Base-by-base conservation (phyloP, 2,329 filamentous ascomycete species). In the Ophiosphaerella korrae region DNA sequence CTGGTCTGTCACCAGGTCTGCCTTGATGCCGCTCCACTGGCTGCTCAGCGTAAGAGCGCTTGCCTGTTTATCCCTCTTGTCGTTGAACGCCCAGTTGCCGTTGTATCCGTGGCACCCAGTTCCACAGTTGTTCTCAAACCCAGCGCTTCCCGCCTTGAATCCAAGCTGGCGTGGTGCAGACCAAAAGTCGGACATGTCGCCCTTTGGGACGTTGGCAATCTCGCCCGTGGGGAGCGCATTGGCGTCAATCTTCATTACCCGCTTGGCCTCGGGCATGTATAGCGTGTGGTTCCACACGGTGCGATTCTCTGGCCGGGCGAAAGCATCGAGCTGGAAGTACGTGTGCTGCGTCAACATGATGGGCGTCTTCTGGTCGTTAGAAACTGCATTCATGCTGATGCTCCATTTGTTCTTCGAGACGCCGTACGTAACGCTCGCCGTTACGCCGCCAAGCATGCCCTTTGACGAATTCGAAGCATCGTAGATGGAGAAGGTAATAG, bases 241-340 rank as follows among this genome's bases (percentile, higher is more conserved):
- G 9, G 43, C 49, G 48, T 71, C 67, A 18, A 55, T 55, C 32
- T 54, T 50, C 48, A 71, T 47, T n/a, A 58, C 62, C 24, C 66
- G 67, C 39, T 60, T 59, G 12, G 65, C 63, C 16, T 60, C 55
- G n/a, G 68, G 68, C 60, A 68, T 66, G 35, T 68, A 60, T 26
- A 70, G 40, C 7, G 67, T 70, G 52, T 71, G 68, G 51, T 71
- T 67, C 68, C 68, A 71, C 45, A 71, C 45, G 1, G 62, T 70
- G 23, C 67, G 51, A 48, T 64, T 71, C 34, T 63, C 55, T 1
- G 66, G 65, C 48, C 66, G 65, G 31, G 56, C 62, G 48, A 69
- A 71, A 5, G 66, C 68, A 53, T 71, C 68, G 13, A 71, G 66
- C 53, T 71, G 68, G 56, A 70, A 71, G 55, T 71, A 71, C 7